These are phyloP conservation scores for Yamadazyma spencermartinsiae DNA, from an alignment of 1,139 yeast species.

Conservation along the genomic window DNA sequence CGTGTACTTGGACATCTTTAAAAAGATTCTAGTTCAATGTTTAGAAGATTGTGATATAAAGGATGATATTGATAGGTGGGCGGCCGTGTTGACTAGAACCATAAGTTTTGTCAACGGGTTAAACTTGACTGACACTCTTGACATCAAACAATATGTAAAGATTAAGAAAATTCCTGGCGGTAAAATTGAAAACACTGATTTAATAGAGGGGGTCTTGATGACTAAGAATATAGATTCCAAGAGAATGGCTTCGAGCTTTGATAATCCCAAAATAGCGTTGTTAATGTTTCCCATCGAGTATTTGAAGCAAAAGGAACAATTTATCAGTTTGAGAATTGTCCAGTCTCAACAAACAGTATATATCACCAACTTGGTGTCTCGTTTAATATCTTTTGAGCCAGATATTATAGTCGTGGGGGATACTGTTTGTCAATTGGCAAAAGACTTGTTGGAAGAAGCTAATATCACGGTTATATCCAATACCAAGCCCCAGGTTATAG, in stretches of 20 bases:
- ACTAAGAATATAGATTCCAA: conserved; percentile 84
- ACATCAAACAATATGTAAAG: conserved; percentile 84
- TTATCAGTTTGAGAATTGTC: conserved; percentile 80
- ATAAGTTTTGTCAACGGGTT: conserved; percentile 29
- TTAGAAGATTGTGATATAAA: conserved; percentile 55
- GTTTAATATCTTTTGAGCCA: conserved; percentile 77
- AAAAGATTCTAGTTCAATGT: conserved; percentile 58
- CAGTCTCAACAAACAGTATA: conserved; percentile 88
- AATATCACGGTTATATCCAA: conserved; percentile 78
- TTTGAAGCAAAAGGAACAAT: conserved; percentile 66
- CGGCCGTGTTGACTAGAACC: conserved; percentile 23
- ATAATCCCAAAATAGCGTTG: conserved; percentile 73
- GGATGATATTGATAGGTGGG: conserved; percentile 47
- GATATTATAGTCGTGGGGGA: conserved; percentile 80
- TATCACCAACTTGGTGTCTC: conserved; percentile 74
- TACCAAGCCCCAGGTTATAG: conserved; percentile 80
- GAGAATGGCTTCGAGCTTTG: conserved; percentile 65
- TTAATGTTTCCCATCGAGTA: conserved; percentile 91
- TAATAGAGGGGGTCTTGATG: conserved; percentile 79
- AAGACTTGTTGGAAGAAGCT: conserved; percentile 67
- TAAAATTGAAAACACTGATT: conserved; percentile 54
- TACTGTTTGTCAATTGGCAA: conserved; percentile 80
- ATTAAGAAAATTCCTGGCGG: conserved; percentile 85
- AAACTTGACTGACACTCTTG: conserved; percentile 67
- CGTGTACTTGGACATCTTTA: conserved; percentile 27